Percentiles rank a stretch among this genome's conserved stretches.
phyloP scores from a whole-genome alignment of 768 basidiomycete genomes.

The Epithele typhae region DNA sequence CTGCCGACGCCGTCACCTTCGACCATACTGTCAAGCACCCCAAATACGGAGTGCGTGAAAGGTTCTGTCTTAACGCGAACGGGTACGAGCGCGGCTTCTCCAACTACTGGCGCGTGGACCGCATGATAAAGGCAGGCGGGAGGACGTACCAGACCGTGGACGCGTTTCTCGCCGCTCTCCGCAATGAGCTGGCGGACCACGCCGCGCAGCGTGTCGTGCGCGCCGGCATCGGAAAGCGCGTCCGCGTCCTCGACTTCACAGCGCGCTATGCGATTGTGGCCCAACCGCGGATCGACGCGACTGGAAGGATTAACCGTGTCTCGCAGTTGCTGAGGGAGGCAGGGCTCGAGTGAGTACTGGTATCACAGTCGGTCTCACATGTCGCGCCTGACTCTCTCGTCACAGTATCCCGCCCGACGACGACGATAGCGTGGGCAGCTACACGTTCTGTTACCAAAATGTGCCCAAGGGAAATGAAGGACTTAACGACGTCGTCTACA shows the following conservation, averaged over 20 bases:
- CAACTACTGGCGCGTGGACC: neutral
- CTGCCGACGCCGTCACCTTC: neutral
- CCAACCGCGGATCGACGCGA: conserved; percentile 1
- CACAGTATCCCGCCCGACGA: neutral
- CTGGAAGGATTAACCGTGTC: neutral
- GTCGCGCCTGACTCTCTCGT: too few species aligned
- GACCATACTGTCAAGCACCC: neutral
- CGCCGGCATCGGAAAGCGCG: neutral
- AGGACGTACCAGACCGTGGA: conserved; percentile 4
- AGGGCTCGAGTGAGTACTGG: conserved; percentile 2
- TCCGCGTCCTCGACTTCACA: neutral
- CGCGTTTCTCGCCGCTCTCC: conserved; percentile 2
- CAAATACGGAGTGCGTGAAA: neutral
- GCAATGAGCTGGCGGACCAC: neutral
- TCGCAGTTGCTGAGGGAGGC: neutral
- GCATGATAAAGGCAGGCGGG: neutral
- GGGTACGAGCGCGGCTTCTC: neutral
- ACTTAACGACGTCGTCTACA: neutral
- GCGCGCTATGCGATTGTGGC: conserved; percentile 10
- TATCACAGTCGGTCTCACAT: neutral
- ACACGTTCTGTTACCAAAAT: neutral
- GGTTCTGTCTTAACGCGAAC: too few species aligned
- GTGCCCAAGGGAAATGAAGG: too few species aligned
- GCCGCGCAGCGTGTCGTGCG: neutral
- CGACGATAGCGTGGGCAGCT: neutral